Conservation (phyloP, 2,329 filamentous ascomycete genomes). For the Diaporthe eres region DNA sequence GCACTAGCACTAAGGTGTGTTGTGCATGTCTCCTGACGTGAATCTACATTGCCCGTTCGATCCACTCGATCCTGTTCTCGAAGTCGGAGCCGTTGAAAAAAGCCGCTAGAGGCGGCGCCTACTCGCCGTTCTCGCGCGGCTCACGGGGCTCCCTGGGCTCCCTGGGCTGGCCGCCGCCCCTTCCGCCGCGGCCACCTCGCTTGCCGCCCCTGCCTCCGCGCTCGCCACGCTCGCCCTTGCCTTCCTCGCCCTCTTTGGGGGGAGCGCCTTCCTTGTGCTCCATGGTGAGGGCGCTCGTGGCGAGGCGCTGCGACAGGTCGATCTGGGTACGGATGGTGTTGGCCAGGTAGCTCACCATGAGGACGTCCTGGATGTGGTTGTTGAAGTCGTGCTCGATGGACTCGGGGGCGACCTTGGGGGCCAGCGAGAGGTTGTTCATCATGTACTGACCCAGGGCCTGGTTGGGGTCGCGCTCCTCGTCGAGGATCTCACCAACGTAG, state of each 20-base stretch:
- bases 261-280: slow-evolving; percentile 61
- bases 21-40: neutral
- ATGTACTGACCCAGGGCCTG: slow-evolving; percentile 95
- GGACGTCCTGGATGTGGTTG: slow-evolving; percentile 99
- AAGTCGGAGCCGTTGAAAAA: neutral
- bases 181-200: slow-evolving; percentile 54
- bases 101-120: slow-evolving; percentile 32
- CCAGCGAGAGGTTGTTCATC: slow-evolving; percentile 91
- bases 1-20: neutral
- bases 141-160: slow-evolving; percentile 67
- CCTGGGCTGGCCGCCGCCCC: slow-evolving; percentile 65
- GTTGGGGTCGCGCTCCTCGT: slow-evolving; percentile 91
- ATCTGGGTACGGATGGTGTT: slow-evolving; percentile 99
- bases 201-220: slow-evolving; percentile 61
- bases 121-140: slow-evolving; percentile 57
- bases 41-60: neutral
- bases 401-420: slow-evolving; percentile 91
- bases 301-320: slow-evolving; percentile 94
- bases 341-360: slow-evolving; percentile 97
- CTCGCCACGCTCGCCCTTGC: slow-evolving; percentile 62
- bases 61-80: neutral
- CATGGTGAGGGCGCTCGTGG: slow-evolving; percentile 77
- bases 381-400: slow-evolving; percentile 99
- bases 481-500: slow-evolving; percentile 93
- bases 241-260: slow-evolving; percentile 50